Percentiles rank a stretch among this genome's conserved stretches.
Conservation (phyloP, 257 asterid genomes). For the Handroanthus guayacan region DNA sequence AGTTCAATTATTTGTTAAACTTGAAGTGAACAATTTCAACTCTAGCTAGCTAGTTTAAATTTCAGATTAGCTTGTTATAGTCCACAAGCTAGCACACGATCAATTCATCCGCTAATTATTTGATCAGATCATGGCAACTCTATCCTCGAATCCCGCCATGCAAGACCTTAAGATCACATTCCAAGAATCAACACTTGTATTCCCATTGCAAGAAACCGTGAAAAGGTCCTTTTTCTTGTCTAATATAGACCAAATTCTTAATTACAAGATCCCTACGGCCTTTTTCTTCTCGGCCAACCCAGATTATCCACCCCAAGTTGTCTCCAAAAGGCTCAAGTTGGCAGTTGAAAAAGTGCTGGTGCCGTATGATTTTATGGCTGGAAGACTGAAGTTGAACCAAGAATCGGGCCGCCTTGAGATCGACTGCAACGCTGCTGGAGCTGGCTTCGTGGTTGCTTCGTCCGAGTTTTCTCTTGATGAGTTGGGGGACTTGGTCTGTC, state of each 20-base stretch:
- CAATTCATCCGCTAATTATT: neutral
- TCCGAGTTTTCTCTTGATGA: constrained; percentile 51
- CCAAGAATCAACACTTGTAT: constrained; percentile 53
- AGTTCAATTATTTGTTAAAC: too few relatives aligned
- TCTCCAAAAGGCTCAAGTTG: constrained; percentile 40
- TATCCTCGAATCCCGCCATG: constrained; percentile 45
- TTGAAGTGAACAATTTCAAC: too few relatives aligned
- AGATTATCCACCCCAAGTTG: constrained; percentile 55
- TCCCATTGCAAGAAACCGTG: constrained; percentile 47
- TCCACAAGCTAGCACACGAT: too few relatives aligned
- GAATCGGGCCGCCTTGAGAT: constrained; percentile 53
- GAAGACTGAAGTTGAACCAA: constrained; percentile 53
- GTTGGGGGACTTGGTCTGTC: constrained; percentile 60
- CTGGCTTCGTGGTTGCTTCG: constrained; percentile 60
- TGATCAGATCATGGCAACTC: constrained; percentile 48
- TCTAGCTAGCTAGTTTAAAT: constrained; percentile 15
- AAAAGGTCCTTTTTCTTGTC: constrained; percentile 55
- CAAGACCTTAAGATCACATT: constrained; percentile 69
- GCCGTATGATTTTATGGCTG: constrained; percentile 69
- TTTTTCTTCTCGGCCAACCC: constrained; percentile 59
- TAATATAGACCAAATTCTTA: constrained; percentile 70
- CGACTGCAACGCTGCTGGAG: constrained; percentile 66
- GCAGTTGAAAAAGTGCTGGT: constrained; percentile 57
- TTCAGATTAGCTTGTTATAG: neutral
- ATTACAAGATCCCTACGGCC: constrained; percentile 63